These are phyloP conservation scores for Castanea mollissima DNA, from an alignment of 306 rosid species.

Conservation along the genomic window DNA sequence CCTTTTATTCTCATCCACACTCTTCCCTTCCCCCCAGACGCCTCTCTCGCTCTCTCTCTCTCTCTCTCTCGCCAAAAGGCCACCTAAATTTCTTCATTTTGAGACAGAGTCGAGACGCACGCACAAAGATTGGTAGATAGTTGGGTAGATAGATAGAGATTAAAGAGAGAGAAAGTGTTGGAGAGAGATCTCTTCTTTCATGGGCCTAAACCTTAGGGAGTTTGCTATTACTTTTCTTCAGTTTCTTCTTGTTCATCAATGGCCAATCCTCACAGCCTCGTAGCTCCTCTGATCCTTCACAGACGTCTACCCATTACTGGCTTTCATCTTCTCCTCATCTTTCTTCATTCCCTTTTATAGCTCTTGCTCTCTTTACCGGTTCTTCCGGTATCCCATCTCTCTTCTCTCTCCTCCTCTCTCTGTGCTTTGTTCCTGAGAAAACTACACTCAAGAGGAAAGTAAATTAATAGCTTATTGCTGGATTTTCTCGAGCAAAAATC, in stretches of 20 bases:
- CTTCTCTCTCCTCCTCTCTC: not conserved
- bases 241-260: slow-evolving; percentile 26
- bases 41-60: too few relatives aligned
- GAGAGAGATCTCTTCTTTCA: slow-evolving; percentile 31
- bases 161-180: not conserved
- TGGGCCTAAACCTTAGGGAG: slow-evolving; percentile 51
- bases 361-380: slow-evolving; percentile 15
- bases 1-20: not conserved
- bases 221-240: slow-evolving; percentile 11
- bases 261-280: slow-evolving; percentile 34
- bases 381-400: slow-evolving; percentile 17
- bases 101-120: not conserved
- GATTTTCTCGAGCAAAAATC: not conserved
- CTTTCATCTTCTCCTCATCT: slow-evolving; percentile 81
- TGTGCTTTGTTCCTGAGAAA: slow-evolving; percentile 13
- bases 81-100: not conserved
- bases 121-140: too few relatives aligned
- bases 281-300: slow-evolving; percentile 44
- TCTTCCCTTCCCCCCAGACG: not conserved
- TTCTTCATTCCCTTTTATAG: slow-evolving; percentile 83
- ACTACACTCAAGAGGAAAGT: not conserved
- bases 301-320: slow-evolving; percentile 61
- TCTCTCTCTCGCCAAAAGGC: not conserved
- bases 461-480: not conserved
- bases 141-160: too few relatives aligned